Conservation (phyloP, 1,284 basidiomycete species). For the Apiotrichum veenhuisii region DNA sequence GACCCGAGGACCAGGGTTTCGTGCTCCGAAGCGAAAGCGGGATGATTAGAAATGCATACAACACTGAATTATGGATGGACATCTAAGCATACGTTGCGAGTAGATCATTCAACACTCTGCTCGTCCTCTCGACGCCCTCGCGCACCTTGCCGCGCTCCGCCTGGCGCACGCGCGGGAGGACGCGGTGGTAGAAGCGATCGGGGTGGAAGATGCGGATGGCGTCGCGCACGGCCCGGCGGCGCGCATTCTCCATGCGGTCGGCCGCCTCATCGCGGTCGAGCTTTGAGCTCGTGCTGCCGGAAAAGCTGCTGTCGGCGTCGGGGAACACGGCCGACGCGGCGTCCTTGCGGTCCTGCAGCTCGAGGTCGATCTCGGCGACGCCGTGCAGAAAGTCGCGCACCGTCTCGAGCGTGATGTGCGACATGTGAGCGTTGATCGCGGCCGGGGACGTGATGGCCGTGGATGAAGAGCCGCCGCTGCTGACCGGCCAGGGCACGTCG, state of each 20-base stretch:
- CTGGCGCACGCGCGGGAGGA: slow-evolving; percentile 57
- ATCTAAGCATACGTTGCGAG: background rate
- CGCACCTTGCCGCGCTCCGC: slow-evolving; percentile 59
- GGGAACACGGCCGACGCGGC: slow-evolving; percentile 31
- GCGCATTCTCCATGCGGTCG: slow-evolving; percentile 44
- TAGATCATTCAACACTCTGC: slow-evolving; percentile 30
- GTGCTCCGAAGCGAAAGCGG: too few species aligned
- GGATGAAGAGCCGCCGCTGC: slow-evolving; percentile 24
- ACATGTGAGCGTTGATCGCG: background rate
- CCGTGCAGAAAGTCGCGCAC: slow-evolving; percentile 57
- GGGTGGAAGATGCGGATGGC: slow-evolving; percentile 69
- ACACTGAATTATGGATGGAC: background rate
- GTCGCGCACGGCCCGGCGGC: slow-evolving; percentile 52
- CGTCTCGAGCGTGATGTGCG: slow-evolving; percentile 53
- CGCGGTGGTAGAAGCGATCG: slow-evolving; percentile 64
- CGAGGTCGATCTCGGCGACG: slow-evolving; percentile 52
- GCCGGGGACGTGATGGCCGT: slow-evolving; percentile 42
- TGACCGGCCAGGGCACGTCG: slow-evolving; percentile 77
- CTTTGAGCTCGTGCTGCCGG: background rate
- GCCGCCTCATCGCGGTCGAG: slow-evolving; percentile 43
- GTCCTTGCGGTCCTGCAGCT: slow-evolving; percentile 26
- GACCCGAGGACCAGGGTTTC: background rate
- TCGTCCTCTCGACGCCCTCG: slow-evolving; percentile 57
- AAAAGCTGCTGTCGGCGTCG: background rate
- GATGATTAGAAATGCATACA: too few species aligned